phyloP scores from a whole-genome alignment of 2,329 filamentous ascomycete genomes.

The Erysiphe neolycopersici region DNA sequence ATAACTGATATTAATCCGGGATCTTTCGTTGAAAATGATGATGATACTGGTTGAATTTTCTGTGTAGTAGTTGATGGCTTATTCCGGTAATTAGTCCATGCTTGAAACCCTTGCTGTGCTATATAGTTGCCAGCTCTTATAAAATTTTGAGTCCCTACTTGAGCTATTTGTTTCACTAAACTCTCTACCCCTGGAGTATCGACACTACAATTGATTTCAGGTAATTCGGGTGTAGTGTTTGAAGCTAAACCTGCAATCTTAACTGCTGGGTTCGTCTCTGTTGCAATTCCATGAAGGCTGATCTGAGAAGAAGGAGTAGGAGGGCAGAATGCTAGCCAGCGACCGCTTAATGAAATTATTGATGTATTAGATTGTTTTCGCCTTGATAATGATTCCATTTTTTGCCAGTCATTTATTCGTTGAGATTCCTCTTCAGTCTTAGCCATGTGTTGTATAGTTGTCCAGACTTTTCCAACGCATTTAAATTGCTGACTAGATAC shows the following conservation, averaged over 20 bases:
- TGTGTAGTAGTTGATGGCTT: conserved; percentile 19
- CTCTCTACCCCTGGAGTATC: conserved; percentile 48
- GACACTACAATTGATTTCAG: conserved; percentile 36
- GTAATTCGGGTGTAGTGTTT: conserved; percentile 41
- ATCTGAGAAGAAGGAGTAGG: conserved; percentile 42
- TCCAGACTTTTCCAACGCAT: conserved; percentile 83
- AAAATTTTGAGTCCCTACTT: conserved; percentile 53
- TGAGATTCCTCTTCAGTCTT: conserved; percentile 14
- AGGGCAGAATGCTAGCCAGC: conserved; percentile 57
- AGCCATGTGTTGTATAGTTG: conserved; percentile 40
- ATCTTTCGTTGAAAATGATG: conserved; percentile 25
- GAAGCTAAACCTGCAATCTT: conserved; percentile 28
- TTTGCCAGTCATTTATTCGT: conserved; percentile 1
- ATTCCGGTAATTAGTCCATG: conserved; percentile 63
- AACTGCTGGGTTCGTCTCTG: conserved; percentile 24
- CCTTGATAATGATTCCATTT: conserved; percentile 10
- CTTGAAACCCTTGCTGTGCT: conserved; percentile 48
- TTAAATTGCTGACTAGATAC: conserved; percentile 6
- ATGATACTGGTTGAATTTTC: conserved; percentile 35
- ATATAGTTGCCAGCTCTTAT: conserved; percentile 52
- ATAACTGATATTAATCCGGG: conserved; percentile 50
- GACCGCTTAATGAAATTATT: conserved; percentile 39
- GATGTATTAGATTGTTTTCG: conserved; percentile 25
- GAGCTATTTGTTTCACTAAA: conserved; percentile 48
- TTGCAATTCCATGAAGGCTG: conserved; percentile 38